Conservation (phyloP, 345 rosid species). For the Jatropha curcas region DNA sequence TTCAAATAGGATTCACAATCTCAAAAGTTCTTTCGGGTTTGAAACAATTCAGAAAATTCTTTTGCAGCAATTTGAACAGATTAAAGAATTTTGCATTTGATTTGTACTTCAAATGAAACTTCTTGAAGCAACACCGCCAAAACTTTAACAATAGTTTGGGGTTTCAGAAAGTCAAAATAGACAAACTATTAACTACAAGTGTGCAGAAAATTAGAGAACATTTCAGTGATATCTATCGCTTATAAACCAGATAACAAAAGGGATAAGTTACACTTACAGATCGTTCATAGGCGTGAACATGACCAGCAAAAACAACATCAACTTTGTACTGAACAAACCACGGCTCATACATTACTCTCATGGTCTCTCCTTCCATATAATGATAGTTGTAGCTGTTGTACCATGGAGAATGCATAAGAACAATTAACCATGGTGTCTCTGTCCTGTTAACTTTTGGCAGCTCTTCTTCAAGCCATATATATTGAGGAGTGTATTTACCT, state of each 20-base stretch:
- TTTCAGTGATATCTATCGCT: neutral
- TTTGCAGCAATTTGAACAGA: neutral
- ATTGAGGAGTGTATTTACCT: conserved; percentile 89
- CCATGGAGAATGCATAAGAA: conserved; percentile 80
- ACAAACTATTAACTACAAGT: neutral
- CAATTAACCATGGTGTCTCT: conserved; percentile 92
- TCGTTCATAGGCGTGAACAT: conserved; percentile 93
- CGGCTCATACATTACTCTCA: conserved; percentile 86
- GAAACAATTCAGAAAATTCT: neutral
- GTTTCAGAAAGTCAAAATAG: neutral
- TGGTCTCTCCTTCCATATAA: conserved; percentile 94
- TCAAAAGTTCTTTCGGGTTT: neutral
- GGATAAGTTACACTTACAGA: conserved; percentile 54
- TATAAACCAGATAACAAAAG: neutral
- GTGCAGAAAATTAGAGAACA: neutral
- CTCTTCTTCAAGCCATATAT: conserved; percentile 67
- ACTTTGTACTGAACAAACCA: conserved; percentile 82
- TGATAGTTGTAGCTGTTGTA: conserved; percentile 93
- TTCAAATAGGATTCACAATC: neutral
- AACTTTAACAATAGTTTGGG: neutral
- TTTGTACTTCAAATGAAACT: neutral
- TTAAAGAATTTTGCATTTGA: neutral
- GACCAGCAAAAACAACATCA: conserved; percentile 87
- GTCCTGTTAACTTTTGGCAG: conserved; percentile 77
- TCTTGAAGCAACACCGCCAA: neutral